phyloP scores from a whole-genome alignment of 2,329 filamentous ascomycete genomes.

The Aspergillus clavatus region DNA sequence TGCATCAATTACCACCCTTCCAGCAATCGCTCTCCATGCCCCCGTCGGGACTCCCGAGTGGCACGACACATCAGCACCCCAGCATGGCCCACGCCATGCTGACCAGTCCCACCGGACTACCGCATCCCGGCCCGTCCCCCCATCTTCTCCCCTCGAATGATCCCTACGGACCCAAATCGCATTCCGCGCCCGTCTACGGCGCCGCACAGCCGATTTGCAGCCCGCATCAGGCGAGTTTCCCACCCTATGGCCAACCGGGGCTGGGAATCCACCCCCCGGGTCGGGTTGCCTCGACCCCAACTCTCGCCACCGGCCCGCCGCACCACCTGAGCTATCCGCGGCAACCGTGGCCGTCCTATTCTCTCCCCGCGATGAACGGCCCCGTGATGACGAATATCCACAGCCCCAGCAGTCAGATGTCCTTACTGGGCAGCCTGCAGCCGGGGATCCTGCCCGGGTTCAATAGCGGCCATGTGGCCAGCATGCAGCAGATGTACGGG shows the following conservation, averaged over 20 bases:
- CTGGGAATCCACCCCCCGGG: slow-evolving; percentile 37
- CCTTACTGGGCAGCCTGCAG: slow-evolving; percentile 60
- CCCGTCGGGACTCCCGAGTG: slow-evolving; percentile 40
- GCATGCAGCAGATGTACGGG: slow-evolving; percentile 57
- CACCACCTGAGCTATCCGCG: slow-evolving; percentile 35
- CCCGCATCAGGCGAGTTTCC: slow-evolving; percentile 44
- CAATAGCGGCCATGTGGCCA: slow-evolving; percentile 58
- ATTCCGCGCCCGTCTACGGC: slow-evolving; percentile 45
- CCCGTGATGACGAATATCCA: slow-evolving; percentile 74
- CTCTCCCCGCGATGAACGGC: slow-evolving; percentile 58
- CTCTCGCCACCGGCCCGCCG: slow-evolving; percentile 20
- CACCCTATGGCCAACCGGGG: slow-evolving; percentile 39
- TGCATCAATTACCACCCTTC: slow-evolving; percentile 59
- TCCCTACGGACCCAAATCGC: slow-evolving; percentile 52
- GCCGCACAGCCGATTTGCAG: slow-evolving; percentile 45
- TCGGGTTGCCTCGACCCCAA: slow-evolving; percentile 41
- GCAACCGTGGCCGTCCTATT: slow-evolving; percentile 49
- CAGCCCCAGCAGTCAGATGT: slow-evolving; percentile 67
- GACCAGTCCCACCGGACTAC: slow-evolving; percentile 41
- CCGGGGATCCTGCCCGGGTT: slow-evolving; percentile 54
- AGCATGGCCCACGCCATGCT: slow-evolving; percentile 44
- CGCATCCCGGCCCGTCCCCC: slow-evolving; percentile 36
- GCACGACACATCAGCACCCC: slow-evolving; percentile 38
- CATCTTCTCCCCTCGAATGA: slow-evolving; percentile 55
- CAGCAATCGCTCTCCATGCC: slow-evolving; percentile 55